Evolutionary conservation across 2,329 filamentous ascomycete genomes (phyloP), one percentile per base, ranked within the genome.

Genomic region (Lasiodiplodia sp.): DNA sequence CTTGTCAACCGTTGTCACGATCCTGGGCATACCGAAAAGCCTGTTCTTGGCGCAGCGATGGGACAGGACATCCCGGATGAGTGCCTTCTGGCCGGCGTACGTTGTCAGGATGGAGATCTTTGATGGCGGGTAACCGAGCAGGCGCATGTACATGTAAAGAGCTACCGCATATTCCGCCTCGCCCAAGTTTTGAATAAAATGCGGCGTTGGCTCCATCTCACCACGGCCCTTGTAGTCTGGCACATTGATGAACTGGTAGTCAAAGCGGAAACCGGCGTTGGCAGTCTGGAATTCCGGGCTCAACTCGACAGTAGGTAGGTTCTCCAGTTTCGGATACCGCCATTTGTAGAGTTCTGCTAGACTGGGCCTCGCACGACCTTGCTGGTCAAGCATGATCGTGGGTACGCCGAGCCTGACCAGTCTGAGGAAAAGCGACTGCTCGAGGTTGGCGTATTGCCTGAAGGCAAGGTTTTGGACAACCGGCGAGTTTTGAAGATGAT

Each of bases 111-210:
- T 97, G 60, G 89, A 93, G 74, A 99, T 97, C 76, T 91, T 88
- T 49, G 83, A 82, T 4, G 92, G 92, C 5, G 96, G 93, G 74
- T 99, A 99, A 21, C 95, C 96, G 4, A 99, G 88, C 23, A 99
- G 85, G 23, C 96, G 91, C 96, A 99, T 98, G 78, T 98, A 99
- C 82, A 97, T 94, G 81, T 90, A 99, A 37, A 99, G 86, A 3
- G 96, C 96, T 31, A 98, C 96, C 2, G 94, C 92, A 78, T 98
- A 99, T 81, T 99, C 96, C 2, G 96, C 96, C 81, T 99, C 96
- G 57, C 96, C 96, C 55, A 98, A 82, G 75, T 99, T 99, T 79
- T 98, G 95, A 67, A 98, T 91, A 79, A 97, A 99, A 80, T 98
- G 95, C 25, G 95, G 93, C 28, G 91, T 92, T 0, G 96, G 96